Evolutionary conservation across 805 yeast genomes (phyloP), one percentile per base, ranked within the genome.

Genomic region (Candida insectalens): DNA sequence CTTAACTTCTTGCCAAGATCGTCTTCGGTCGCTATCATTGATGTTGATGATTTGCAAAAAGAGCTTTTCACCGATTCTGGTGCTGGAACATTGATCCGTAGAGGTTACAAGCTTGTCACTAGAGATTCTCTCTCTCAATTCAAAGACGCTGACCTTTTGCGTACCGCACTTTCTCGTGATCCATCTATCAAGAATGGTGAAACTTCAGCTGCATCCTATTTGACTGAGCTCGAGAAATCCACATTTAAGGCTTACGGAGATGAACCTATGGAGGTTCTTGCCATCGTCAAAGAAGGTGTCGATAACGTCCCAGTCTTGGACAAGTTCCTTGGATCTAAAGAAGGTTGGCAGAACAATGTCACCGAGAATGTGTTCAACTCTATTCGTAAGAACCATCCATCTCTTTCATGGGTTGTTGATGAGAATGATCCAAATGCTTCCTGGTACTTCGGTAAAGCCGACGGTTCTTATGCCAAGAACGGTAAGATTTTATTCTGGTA

Each of bases 11-110:
- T 92, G 56, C 99, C 99, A 39, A 78, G 97, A 59, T 84, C 96
- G 3, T 87, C 96, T 1, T 87, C 96, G 4, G 99, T 92, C 32
- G 98, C 99, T 29, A 92, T 92, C 55, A 92, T 92, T 49, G 83
- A 89, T 46, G 96, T 92, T 29, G 74, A 83, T 49, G 96, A 92
- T 56, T 71, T 92, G 51, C 97, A 92, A 63, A 92, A 89, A 58
- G 99, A 92, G 61, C 73, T 92, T 52, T 92, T 92, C 63, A 92
- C 99, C 27, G 98, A 92, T 59, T 82, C 95, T 13, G 99, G 99
- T 60, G 99, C 98, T 20, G 99, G 99, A 54, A 92, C 99, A 30
- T 70, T 92, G 65, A 87, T 92, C 50, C 82, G 98, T 71, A 78
- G 98, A 60, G 99, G 99, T 42, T 84, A 89, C 65, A 85, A 84